Base-by-base conservation (phyloP, 2,329 filamentous ascomycete genomes). In the Hypoxylon sp. region DNA sequence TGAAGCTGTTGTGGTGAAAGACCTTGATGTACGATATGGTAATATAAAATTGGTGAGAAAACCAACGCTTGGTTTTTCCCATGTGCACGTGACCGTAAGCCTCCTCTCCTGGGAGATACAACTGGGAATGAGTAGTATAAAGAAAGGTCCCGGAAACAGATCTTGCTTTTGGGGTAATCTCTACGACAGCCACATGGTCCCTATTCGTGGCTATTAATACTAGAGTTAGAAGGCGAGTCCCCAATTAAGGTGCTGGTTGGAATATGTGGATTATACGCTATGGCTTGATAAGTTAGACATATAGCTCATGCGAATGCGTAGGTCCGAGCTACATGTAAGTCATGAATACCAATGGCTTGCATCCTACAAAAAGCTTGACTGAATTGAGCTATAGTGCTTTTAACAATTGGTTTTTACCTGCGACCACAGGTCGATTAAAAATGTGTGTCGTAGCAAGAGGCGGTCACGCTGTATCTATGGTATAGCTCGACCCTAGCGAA, bases 381-480 rank as follows among this genome's bases (percentile, higher is more conserved):
- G 39, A 17, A 22, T 11, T 44, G 17, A 44, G 39, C 39, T 44
- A 22, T 19, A 11, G 3, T 3, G 6, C 9, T 19, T 10, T 10
- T 44, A 9, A 44, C 9, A 9, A 44, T 44, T 44, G n/a, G n/a
- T 26, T 50, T 29, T 26, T 14, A 9, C 13, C 22, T 50, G 47
- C 33, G 8, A 29, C 33, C 33, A 51, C 33, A 51, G 35, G 54
- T 39, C 24, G 29, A 44, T 50, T 19, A 19, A 26, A 50, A 33
- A 44, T 48, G 44, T 58, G 55, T 58, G 55, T 60, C 47, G 47
- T 51, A 54, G 31, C 37, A 66, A 65, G 65, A 70, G 39, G 61
- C 68, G 68, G 68, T 70, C 65, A 70, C 68, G 54, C 53, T 56
- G 47, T 26, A 17, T 31, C 17, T 39, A 17, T 59, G 13, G 35